A percentile compares a stretch with the other conserved stretches of the same genome.
Conservation (phyloP, 805 yeast genomes). For the Tetrapisispora pingtungensis region DNA sequence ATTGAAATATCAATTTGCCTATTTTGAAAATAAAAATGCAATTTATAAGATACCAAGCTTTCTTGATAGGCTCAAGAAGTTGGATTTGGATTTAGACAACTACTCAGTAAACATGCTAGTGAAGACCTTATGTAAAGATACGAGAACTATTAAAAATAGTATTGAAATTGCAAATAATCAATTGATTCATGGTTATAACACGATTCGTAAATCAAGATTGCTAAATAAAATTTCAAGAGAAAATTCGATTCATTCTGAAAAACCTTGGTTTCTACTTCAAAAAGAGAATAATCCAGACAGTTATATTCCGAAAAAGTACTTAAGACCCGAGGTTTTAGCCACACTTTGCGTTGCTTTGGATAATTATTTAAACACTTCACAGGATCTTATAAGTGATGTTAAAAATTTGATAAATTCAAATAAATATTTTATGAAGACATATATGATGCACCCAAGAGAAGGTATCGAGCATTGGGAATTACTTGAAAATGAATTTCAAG, state of each 20-base stretch:
- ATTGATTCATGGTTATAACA: conserved; percentile 31
- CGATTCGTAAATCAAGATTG: conserved; percentile 22
- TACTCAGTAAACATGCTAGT: conserved; percentile 27
- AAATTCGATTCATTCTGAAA: conserved; percentile 9
- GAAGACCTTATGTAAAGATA: conserved; percentile 18
- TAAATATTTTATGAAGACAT: conserved; percentile 28
- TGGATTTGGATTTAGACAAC: conserved; percentile 26
- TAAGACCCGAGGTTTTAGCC: conserved; percentile 17
- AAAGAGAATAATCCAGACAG: conserved; percentile 13
- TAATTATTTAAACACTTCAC: conserved; percentile 17
- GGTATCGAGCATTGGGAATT: conserved; percentile 17
- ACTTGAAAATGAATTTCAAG: conserved; percentile 12
- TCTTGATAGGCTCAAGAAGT: conserved; percentile 15
- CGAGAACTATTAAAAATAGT: conserved; percentile 24
- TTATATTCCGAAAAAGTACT: conserved; percentile 21
- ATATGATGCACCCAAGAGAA: conserved; percentile 19
- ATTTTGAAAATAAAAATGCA: conserved; percentile 11
- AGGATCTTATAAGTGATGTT: conserved; percentile 10
- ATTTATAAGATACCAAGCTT: conserved; percentile 14
- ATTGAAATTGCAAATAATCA: conserved; percentile 23
- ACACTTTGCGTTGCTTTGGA: conserved; percentile 13
- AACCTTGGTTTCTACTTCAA: conserved; percentile 15
- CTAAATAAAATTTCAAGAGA: conserved; percentile 10
- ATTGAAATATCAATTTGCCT: conserved; percentile 16
- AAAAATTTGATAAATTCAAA: conserved; percentile 16